phyloP scores from a whole-genome alignment of 1,139 yeast genomes.

The Candida glucosophila region DNA sequence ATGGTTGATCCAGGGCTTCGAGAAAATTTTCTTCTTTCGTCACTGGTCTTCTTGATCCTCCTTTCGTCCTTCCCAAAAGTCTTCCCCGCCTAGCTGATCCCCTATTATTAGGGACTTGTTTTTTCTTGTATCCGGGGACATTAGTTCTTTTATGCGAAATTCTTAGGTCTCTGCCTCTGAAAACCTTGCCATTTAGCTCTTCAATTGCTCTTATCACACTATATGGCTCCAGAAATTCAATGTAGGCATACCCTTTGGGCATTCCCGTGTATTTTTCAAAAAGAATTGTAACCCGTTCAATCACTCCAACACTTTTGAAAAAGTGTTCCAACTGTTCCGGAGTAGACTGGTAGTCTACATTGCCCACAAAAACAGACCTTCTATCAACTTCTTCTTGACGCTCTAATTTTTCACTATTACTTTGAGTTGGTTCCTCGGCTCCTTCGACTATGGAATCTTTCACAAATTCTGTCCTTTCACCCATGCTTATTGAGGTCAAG shows the following conservation, averaged over 20 bases:
- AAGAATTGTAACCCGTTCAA: constrained; percentile 32
- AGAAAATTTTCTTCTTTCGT: too few relatives aligned
- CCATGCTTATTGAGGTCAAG: too few relatives aligned
- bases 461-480: too few relatives aligned
- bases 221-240: constrained; percentile 25
- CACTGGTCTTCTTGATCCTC: constrained; percentile 15
- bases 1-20: too few relatives aligned
- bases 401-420: too few relatives aligned
- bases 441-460: too few relatives aligned
- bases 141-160: constrained; percentile 33
- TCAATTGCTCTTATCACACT: constrained; percentile 26
- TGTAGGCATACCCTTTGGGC: constrained; percentile 40
- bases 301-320: constrained; percentile 25
- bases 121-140: constrained; percentile 23
- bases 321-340: constrained; percentile 35
- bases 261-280: constrained; percentile 29
- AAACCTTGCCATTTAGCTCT: constrained; percentile 24
- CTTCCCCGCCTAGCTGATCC: too few relatives aligned
- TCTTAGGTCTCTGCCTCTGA: constrained; percentile 29
- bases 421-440: too few relatives aligned
- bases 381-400: constrained; percentile 27
- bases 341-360: constrained; percentile 33
- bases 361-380: constrained; percentile 35
- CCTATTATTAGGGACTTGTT: constrained; percentile 15
- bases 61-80: too few relatives aligned